phyloP scores from a whole-genome alignment of 257 asterid genomes.

The Scutellaria minor region DNA sequence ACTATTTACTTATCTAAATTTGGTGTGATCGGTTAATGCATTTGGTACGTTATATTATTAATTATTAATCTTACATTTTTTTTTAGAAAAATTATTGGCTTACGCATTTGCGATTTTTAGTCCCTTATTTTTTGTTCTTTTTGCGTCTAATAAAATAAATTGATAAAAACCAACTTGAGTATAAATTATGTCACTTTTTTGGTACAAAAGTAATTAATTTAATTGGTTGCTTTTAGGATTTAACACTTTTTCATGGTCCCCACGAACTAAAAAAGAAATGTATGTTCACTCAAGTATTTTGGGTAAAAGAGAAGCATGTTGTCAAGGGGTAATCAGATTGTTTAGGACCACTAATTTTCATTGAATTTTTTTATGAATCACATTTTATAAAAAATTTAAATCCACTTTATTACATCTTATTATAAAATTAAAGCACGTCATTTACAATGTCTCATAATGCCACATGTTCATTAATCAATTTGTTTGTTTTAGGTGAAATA shows the following conservation, averaged over 20 bases:
- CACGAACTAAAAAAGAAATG: constrained; percentile 8
- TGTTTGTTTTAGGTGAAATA: no score
- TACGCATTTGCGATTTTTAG: no score
- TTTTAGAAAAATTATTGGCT: no score
- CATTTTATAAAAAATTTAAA: no score
- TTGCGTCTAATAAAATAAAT: background rate
- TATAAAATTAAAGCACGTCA: no score
- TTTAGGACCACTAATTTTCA: background rate
- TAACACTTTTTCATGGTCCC: constrained; percentile 37
- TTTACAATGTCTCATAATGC: no score
- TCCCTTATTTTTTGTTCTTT: no score
- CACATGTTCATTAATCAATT: no score
- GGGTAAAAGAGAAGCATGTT: constrained; percentile 29
- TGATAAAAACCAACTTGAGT: background rate
- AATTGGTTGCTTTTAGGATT: constrained; percentile 35
- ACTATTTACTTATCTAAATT: background rate
- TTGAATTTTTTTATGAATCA: no score
- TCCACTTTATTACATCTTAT: no score
- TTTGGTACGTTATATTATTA: background rate
- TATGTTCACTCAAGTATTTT: constrained; percentile 14
- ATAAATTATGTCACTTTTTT: background rate
- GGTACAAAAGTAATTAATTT: constrained; percentile 18
- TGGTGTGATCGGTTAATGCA: background rate
- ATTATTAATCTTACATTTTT: no score
- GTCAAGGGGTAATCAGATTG: constrained; percentile 33